Base-by-base conservation (phyloP, 2,329 filamentous ascomycete genomes). In the Ampelomyces quisqualis region DNA sequence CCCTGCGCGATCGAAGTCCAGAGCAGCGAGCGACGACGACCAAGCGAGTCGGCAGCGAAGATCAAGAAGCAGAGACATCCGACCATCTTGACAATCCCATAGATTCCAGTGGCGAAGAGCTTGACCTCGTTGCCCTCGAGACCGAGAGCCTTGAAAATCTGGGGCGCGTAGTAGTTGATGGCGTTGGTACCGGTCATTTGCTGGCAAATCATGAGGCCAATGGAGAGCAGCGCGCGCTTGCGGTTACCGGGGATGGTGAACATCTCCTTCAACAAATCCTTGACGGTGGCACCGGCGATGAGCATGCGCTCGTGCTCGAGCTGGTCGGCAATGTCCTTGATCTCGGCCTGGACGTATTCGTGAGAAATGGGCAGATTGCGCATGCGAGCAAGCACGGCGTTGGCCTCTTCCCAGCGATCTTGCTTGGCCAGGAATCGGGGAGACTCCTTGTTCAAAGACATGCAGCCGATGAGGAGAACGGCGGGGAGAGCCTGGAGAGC, bases 1-100 rank as follows among this genome's bases (percentile, higher is more conserved):
- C 75, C 81, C 69, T 84, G 80, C 1, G 78, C 80, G 38, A 79
- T 75, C 7, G 78, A 81, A 1, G 82, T 86, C 79, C 80, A 84
- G 11, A 86, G 70, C 14, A 86, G 70, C 2, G 74, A 78, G 53
- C 77, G 74, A 46, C 82, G 72, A 41, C 85, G 78, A 15, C 85
- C 85, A 1, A 88, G 77, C 2, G 81, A 83, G 62, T 88, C 85
- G 44, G 82, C 82, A 10, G 79, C 77, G 53, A 86, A 82, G 50
- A 84, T 60, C 18, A 88, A 73, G 72, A 88, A 88, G 38, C 74
- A 59, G 4, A 77, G 73, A 58, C 82, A 86, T 26, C 80, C 78
- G 7, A 74, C 67, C 68, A 84, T 81, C 65, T 88, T 88, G 40
- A 86, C 79, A 38, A 88, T 76, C 7, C 29, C 26, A 8, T 28